Evolutionary conservation across 352 stramenopile species (phyloP).

Genomic region (Peronospora destructor): DNA sequence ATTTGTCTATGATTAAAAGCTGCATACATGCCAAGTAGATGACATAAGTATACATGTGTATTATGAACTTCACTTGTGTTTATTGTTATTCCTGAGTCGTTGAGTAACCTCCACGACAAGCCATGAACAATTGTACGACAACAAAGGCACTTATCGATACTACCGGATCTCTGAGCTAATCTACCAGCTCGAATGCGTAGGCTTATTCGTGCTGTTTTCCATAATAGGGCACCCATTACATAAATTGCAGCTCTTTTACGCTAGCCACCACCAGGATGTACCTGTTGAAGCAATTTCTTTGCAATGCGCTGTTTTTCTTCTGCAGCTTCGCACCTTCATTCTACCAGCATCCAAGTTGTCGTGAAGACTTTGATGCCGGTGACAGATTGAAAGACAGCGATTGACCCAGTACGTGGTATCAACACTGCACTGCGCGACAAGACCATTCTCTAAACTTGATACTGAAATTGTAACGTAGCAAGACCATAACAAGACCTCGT

Average conservation of each 20-base stretch:
- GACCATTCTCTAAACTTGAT: constrained; percentile 6
- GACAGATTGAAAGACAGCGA: background rate
- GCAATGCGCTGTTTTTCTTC: too few relatives aligned
- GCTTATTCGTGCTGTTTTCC: too few relatives aligned
- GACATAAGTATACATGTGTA: background rate
- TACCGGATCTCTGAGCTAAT: too few relatives aligned
- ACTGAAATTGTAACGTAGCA: background rate
- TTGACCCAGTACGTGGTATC: background rate
- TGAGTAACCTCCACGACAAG: too few relatives aligned
- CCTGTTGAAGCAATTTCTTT: too few relatives aligned
- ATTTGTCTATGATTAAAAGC: background rate
- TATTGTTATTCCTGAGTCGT: background rate
- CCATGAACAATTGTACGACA: too few relatives aligned
- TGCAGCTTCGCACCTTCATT: background rate
- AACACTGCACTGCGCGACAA: constrained; percentile 8
- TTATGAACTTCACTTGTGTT: background rate
- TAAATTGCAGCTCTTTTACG: too few relatives aligned
- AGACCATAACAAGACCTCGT: constrained; percentile 2
- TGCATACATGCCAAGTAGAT: background rate
- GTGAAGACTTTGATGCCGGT: background rate
- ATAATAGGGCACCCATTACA: too few relatives aligned
- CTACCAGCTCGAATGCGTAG: too few relatives aligned
- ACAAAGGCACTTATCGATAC: too few relatives aligned
- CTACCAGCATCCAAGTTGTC: background rate
- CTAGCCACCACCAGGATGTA: too few relatives aligned